Percentiles rank a stretch among this genome's conserved stretches.
Evolutionary conservation across 768 basidiomycete species (phyloP).

Genomic region (Leccinellum albellum): DNA sequence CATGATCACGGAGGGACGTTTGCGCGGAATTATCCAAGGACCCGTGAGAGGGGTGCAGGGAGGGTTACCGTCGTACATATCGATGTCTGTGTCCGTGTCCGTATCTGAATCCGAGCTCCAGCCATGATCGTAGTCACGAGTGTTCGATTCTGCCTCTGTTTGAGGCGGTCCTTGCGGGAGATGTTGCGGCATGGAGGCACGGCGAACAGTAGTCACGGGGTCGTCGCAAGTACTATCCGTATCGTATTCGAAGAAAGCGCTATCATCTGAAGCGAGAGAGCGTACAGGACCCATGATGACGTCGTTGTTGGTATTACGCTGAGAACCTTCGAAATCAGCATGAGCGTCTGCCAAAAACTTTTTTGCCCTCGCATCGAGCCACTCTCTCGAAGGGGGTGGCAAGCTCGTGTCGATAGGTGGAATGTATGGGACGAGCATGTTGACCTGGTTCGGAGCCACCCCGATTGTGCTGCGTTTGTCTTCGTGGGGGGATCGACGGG

Average conservation of each 20-base stretch:
- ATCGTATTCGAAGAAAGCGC: conserved; percentile 19
- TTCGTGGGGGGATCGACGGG: conserved; percentile 25
- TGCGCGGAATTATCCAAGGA: conserved; percentile 22
- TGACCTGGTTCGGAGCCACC: conserved; percentile 27
- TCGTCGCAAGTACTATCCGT: conserved; percentile 18
- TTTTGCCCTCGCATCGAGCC: conserved; percentile 16
- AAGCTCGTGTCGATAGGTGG: conserved; percentile 21
- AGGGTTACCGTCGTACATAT: conserved; percentile 11
- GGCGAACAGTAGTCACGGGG: background rate
- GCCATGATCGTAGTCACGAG: conserved; percentile 4
- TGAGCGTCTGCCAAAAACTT: conserved; percentile 14
- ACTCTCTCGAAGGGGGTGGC: conserved; percentile 13
- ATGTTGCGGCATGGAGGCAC: background rate
- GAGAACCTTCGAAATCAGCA: conserved; percentile 8
- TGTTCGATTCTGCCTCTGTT: conserved; percentile 4
- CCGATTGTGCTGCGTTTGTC: conserved; percentile 20
- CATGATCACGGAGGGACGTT: conserved; percentile 18
- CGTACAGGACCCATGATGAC: background rate
- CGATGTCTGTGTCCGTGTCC: conserved; percentile 14
- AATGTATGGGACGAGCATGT: conserved; percentile 23
- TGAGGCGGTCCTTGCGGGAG: background rate
- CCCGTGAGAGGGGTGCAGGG: conserved; percentile 4
- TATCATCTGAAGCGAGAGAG: conserved; percentile 4
- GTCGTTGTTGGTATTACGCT: background rate
- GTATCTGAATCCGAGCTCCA: conserved; percentile 10